Base-by-base conservation (phyloP, 352 stramenopile species). In the Saprolegnia parasitica region DNA sequence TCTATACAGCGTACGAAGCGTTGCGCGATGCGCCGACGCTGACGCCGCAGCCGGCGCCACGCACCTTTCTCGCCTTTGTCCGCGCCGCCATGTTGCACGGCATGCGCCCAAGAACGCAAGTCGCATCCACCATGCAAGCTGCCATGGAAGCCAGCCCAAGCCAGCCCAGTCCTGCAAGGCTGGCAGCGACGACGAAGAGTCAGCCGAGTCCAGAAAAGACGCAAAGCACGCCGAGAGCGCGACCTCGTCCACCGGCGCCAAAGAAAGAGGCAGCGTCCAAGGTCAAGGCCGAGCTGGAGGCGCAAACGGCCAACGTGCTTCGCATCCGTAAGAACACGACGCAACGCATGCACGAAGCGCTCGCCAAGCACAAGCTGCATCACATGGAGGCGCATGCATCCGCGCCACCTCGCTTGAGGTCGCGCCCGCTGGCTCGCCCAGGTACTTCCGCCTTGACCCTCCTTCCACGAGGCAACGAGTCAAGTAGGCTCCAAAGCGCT, bases 281-380 rank as follows among this genome's bases (percentile, higher is more conserved):
- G 72, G 78, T 92, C 66, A 81, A 89, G 50, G 77, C 80, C 4
- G 80, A 88, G 16, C 56, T 91, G n/a, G 64, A 82, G 29, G 75
- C 76, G 1, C 71, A 73, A 1, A 79, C 79, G 5, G 56, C 63
- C 11, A 90, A 87, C 39, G 42, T 90, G 3, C 71, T 90, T 39
- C 86, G 86, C 15, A 79, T 92, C 39, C 87, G 89, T 62, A 94
- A 90, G 65, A 92, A 76, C 0, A 84, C 91, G 64, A 81, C 83
- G 29, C 86, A 92, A 55, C 70, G 85, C 29, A 87, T 91, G 77
- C 82, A 86, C 45, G 86, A 94, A 61, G 77, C 71, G 10, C 62
- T 93, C 13, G 81, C 86, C 10, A 77, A 80, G 9, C 65, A 78
- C 21, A 74, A 84, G 4, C 65, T 91, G 8, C 81, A 76, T 6